phyloP scores from a whole-genome alignment of 176 grass and related monocot genomes.

The Zoysia japonica region DNA sequence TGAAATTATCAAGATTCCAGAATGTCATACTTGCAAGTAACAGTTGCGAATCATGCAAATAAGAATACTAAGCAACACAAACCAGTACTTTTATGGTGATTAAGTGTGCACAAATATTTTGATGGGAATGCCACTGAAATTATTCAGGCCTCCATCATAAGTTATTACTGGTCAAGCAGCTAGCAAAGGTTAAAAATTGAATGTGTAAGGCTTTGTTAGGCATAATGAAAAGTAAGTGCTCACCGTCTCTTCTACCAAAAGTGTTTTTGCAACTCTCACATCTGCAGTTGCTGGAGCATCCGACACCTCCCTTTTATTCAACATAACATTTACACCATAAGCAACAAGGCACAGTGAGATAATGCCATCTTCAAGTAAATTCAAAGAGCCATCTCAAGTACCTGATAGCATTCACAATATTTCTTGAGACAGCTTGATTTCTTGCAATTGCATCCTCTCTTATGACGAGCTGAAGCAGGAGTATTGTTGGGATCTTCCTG shows the following conservation, averaged over 20 bases:
- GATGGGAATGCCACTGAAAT: background rate
- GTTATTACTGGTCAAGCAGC: background rate
- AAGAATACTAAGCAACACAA: background rate
- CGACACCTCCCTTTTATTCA: constrained; percentile 84
- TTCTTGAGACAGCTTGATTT: constrained; percentile 98
- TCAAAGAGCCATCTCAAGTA: constrained; percentile 38
- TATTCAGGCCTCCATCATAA: background rate
- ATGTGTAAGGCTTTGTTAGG: background rate
- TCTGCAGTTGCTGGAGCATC: constrained; percentile 91
- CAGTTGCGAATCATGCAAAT: background rate
- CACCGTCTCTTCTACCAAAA: constrained; percentile 93
- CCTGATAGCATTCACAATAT: constrained; percentile 99
- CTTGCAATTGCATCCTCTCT: constrained; percentile 99
- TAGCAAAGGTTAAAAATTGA: background rate
- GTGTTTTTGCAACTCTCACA: constrained; percentile 95
- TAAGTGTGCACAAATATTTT: background rate
- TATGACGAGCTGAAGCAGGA: constrained; percentile 95
- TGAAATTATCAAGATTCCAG: background rate
- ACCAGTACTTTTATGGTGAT: background rate
- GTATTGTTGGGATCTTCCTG: constrained; percentile 90
- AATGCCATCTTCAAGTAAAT: constrained; percentile 26
- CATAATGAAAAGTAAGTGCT: constrained; percentile 35
- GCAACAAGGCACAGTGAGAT: constrained; percentile 26
- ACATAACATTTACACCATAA: constrained; percentile 36
- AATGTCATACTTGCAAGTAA: constrained; percentile 8